These are phyloP conservation scores for Ophiostoma ulmi DNA, from an alignment of 2,329 filamentous ascomycete species.

Conservation along the genomic window DNA sequence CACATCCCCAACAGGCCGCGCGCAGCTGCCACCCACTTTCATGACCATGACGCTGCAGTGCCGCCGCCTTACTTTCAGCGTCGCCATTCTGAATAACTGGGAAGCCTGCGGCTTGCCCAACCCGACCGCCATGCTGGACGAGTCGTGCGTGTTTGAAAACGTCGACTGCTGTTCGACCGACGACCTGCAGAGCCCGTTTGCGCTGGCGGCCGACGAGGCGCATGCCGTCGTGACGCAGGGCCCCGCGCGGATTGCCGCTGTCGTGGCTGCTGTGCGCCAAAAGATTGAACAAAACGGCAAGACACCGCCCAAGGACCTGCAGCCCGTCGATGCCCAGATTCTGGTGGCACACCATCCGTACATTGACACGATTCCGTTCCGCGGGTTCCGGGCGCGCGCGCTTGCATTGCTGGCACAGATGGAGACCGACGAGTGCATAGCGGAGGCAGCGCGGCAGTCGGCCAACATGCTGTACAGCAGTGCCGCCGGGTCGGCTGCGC, in stretches of 20 bases:
- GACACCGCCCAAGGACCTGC: slow-evolving; percentile 32
- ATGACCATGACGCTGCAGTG: slow-evolving; percentile 26
- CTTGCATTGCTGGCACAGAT: slow-evolving; percentile 29
- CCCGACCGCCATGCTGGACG: slow-evolving; percentile 29
- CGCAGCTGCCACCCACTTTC: neutral
- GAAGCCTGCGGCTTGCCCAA: slow-evolving; percentile 34
- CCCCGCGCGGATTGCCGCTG: slow-evolving; percentile 28
- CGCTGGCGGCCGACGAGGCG: slow-evolving; percentile 30
- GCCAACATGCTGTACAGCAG: neutral
- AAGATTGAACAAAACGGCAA: slow-evolving; percentile 27
- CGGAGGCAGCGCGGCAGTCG: slow-evolving; percentile 10
- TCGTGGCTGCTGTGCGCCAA: slow-evolving; percentile 28
- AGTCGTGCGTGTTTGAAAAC: slow-evolving; percentile 23
- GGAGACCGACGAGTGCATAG: slow-evolving; percentile 21
- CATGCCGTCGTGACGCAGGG: slow-evolving; percentile 29
- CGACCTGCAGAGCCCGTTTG: slow-evolving; percentile 34
- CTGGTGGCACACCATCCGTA: slow-evolving; percentile 37
- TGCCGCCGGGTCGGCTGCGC: neutral
- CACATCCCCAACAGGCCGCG: neutral
- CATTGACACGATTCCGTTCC: slow-evolving; percentile 36
- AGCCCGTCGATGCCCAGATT: slow-evolving; percentile 34
- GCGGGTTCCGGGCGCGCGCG: slow-evolving; percentile 33
- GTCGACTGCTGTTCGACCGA: neutral
- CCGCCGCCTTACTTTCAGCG: slow-evolving; percentile 32
- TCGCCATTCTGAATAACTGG: slow-evolving; percentile 37